phyloP scores from a whole-genome alignment of 2,329 filamentous ascomycete genomes.

The Dothideomycetidae sp. region DNA sequence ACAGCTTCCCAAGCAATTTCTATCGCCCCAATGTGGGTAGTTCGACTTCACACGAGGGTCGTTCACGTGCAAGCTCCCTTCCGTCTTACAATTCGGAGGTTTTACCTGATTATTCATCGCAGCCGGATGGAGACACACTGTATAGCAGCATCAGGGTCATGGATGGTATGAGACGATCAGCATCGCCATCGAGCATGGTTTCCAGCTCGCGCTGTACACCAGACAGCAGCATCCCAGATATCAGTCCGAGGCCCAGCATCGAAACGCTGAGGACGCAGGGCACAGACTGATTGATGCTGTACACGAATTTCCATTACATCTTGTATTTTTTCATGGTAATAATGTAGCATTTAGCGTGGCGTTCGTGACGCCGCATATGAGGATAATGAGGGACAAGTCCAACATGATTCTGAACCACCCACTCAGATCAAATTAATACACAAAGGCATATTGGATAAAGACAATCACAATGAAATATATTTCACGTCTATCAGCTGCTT shows the following conservation, averaged over 20 bases:
- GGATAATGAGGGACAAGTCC: too few species aligned
- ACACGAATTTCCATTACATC: too few species aligned
- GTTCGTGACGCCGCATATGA: too few species aligned
- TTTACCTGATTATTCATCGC: slow-evolving; percentile 33
- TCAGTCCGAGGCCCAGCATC: slow-evolving; percentile 26
- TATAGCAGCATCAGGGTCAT: slow-evolving; percentile 14
- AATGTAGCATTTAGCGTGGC: too few species aligned
- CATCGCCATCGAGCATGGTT: slow-evolving; percentile 18
- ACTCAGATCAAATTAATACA: too few species aligned
- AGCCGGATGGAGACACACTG: slow-evolving; percentile 16
- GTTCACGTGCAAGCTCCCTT: slow-evolving; percentile 21
- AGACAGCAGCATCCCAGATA: slow-evolving; percentile 29
- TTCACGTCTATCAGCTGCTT: too few species aligned
- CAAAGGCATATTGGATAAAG: too few species aligned
- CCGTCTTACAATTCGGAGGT: slow-evolving; percentile 25
- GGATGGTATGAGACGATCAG: slow-evolving; percentile 16
- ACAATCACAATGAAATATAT: too few species aligned
- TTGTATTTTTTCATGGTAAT: too few species aligned
- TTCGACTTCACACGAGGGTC: slow-evolving; percentile 15
- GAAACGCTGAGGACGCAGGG: slow-evolving; percentile 24
- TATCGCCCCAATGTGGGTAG: not conserved
- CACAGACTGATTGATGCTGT: too few species aligned
- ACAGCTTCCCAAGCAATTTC: slow-evolving; percentile 8
- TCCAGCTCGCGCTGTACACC: slow-evolving; percentile 20
- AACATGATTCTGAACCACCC: too few species aligned